Evolutionary conservation across 345 rosid genomes (phyloP).

Genomic region (Syzygium grande): DNA sequence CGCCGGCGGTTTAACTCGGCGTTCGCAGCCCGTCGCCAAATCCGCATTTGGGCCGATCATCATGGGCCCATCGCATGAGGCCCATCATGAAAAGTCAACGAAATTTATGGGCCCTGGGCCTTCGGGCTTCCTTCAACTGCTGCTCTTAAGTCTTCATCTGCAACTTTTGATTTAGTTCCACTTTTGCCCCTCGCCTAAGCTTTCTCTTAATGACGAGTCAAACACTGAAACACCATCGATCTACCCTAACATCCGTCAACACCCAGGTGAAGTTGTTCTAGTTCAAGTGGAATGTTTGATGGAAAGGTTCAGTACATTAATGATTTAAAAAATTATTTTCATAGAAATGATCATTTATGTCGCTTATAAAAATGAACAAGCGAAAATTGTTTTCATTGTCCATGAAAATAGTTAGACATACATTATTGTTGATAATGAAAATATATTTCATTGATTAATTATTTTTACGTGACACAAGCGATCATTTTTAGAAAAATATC

Average conservation of each 20-base stretch:
- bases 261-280: neutral
- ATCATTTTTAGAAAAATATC: too few species aligned
- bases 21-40: neutral
- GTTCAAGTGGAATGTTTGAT: neutral
- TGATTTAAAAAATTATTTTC: too few species aligned
- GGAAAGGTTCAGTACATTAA: neutral
- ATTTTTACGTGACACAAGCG: too few species aligned
- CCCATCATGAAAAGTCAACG: neutral
- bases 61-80: neutral
- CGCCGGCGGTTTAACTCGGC: neutral
- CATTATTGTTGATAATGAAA: too few species aligned
- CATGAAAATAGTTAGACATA: too few species aligned
- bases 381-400: too few species aligned
- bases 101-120: neutral
- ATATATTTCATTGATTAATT: too few species aligned
- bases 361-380: too few species aligned
- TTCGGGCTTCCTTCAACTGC: neutral
- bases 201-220: neutral
- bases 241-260: neutral
- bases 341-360: too few species aligned
- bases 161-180: neutral
- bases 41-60: neutral
- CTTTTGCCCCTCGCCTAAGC: neutral
- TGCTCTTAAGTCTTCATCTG: neutral
- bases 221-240: neutral